Evolutionary conservation across 1,284 basidiomycete genomes (phyloP), one percentile per base, ranked within the genome.

Genomic region (Sporisorium graminicola): DNA sequence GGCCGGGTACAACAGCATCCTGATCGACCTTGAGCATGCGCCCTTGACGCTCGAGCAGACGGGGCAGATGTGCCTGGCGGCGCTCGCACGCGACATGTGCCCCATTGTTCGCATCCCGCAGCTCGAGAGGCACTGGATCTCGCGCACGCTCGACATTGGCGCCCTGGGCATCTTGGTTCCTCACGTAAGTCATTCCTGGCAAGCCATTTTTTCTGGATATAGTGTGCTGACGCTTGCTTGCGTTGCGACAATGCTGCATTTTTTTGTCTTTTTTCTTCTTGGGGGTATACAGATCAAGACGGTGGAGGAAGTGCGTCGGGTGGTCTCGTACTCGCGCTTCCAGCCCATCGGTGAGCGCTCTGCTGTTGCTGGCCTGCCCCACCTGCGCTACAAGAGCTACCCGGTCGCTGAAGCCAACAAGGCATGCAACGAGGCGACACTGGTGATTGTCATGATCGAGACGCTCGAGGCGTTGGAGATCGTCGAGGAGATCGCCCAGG

Each of bases 401-500:
- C 52, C 52, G 3, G 37, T 42, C 37, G 52, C 24, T 8, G 12
- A 54, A 42, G 52, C 52, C n/a, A 54, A 54, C 52, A 42, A 26
- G 43, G 52, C 52, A 5, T 54, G 52, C 35, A 54, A 54, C 52
- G 52, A 54, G 2, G 52, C 52, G 5, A 54, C 52, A 4, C 52
- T 54, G 35, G 52, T 54, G 20, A 54, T 54, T 42, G 52, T 54
- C 37, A 54, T 54, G 52, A 54, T 54, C 35, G 52, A 54, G 24
- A 54, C 52, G 20, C 37, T 54, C 35, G 37, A 54, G 27, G 52
- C 52, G 20, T 22, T 54, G 12, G 52, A 54, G 26, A 42, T 24
- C 24, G 52, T 54, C 35, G 52, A 54, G 1, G n/a, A 54, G 52
- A 54, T 54, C 10, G 52, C 52, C 18, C 35, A 54, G 18, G 52